Conservation (phyloP, 2,329 filamentous ascomycete species). For the Cladophialophora chaetospira region DNA sequence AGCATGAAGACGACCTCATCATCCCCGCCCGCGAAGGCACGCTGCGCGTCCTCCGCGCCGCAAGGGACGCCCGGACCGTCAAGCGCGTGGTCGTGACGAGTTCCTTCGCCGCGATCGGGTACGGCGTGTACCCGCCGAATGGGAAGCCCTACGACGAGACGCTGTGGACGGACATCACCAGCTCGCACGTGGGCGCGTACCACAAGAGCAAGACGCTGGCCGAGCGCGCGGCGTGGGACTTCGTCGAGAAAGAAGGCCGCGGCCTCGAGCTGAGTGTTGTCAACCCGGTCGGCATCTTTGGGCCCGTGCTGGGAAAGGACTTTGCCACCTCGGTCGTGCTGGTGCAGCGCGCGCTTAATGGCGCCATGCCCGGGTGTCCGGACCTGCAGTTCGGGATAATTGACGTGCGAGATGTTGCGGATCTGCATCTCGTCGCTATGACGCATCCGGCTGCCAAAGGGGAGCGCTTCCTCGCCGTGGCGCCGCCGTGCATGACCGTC, state of each 20-base stretch:
- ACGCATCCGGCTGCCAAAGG: slow-evolving; percentile 31
- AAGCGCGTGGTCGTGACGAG: slow-evolving; percentile 32
- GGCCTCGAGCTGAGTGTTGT: slow-evolving; percentile 37
- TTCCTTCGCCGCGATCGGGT: slow-evolving; percentile 25
- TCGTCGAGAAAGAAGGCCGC: slow-evolving; percentile 33
- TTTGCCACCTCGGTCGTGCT: slow-evolving; percentile 32
- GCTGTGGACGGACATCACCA: slow-evolving; percentile 36
- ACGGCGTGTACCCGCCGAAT: slow-evolving; percentile 29
- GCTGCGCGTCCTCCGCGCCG: slow-evolving; percentile 36
- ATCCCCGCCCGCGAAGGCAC: slow-evolving; percentile 40
- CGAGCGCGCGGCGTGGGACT: slow-evolving; percentile 41
- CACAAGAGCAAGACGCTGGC: slow-evolving; percentile 41
- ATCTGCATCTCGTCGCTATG: slow-evolving; percentile 38
- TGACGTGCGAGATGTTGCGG: slow-evolving; percentile 40
- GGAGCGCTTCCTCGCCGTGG: slow-evolving; percentile 32
- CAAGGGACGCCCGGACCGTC: slow-evolving; percentile 32
- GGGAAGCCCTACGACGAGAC: slow-evolving; percentile 37
- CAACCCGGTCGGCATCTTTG: slow-evolving; percentile 37
- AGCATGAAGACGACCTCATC: slow-evolving; percentile 39
- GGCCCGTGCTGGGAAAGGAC: slow-evolving; percentile 36
- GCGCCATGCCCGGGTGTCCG: slow-evolving; percentile 36
- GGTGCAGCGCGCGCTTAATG: slow-evolving; percentile 36
- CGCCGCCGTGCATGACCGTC: slow-evolving; percentile 27
- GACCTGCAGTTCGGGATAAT: slow-evolving; percentile 34
- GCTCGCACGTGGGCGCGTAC: slow-evolving; percentile 33